Evolutionary conservation across 2,329 filamentous ascomycete genomes (phyloP), one percentile per base, ranked within the genome.

Genomic region (Colletotrichum paranaense): DNA sequence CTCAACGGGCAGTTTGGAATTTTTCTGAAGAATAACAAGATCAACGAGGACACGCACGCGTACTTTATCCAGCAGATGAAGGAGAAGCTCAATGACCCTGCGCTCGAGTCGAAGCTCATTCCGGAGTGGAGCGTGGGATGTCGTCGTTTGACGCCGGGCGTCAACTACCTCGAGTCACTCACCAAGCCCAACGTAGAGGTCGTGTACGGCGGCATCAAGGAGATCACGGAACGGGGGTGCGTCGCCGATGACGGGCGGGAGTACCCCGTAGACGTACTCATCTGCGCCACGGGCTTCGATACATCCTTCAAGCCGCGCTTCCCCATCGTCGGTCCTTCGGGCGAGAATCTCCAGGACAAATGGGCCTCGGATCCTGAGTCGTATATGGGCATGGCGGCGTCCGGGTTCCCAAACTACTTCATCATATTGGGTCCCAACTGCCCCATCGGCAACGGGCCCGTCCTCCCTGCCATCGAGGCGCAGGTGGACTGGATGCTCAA

Each of bases 401-500:
- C 78, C 19, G 70, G 76, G 2, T 78, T 80, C 38, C 79, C 79
- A 4, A 80, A 80, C 60, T 80, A 78, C 55, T 77, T 78, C 55
- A 77, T 83, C n/a, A 78, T 84, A 65, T 77, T 84, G 22, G 84
- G 84, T 0, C 84, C 84, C 8, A 85, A 84, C 71, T 82, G 79
- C 42, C 82, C 82, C 0, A 80, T 85, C 24, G 82, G 80, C 26
- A 83, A 84, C 74, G 82, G 84, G 16, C 78, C 78, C 26, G 81
- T 86, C 0, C 78, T 87, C 4, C 82, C 79, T 2, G 84, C 83
- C 4, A 85, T 86, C 67, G 85, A 88, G 75, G 81, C 82, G 64
- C 82, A 87, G 71, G 84, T 84, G 4, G 86, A 89, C 75, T 88
- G 87, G 79, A 84, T 88, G 74, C 82, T 85, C 75, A 85, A 86